Evolutionary conservation across 108 stramenopile species (phyloP), one percentile per base, ranked within the genome.

Genomic region (Mediolabrus comicus): DNA sequence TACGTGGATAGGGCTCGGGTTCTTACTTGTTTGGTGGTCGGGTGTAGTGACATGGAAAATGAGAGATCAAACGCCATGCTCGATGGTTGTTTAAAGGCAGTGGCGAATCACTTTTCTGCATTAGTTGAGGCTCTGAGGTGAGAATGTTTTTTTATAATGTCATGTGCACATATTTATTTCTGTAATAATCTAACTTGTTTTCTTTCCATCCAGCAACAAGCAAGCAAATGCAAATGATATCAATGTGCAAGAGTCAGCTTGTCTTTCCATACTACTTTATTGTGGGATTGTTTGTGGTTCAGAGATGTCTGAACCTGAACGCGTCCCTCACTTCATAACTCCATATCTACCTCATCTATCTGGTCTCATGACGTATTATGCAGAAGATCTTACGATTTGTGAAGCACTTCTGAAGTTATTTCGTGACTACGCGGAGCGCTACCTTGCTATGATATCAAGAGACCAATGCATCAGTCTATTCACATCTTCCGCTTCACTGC

Each of bases 401-500:
- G 88, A 87, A 61, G 59, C 70, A 8, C 69, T 95, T 17, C 63
- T 95, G 38, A 77, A 62, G 27, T 71, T 91, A 3, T 92, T 95
- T 71, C 71, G 87, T 19, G 86, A 91, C 60, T 95, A 95, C 59
- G 77, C 95, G 1, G 92, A 92, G 59, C 87, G 85, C 43, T 93
- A 84, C 62, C 81, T 95, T 67, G 80, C 84, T 28, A 77, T 87
- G 38, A 46, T 95, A 35, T 80, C 86, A 52, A 69, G 79, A 17
- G 82, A 88, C 11, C 83, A 88, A 62, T 82, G 89, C 64, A 53
- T 83, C 0, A 69, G 61, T 11, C 81, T 95, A 26, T 92, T 92
- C 73, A 65, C 72, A n/a, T 75, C 87, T 35, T 85, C 82, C 2
- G 86, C 88, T 12, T 83, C 85, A 25, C 63, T 93, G 12, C 55